phyloP scores from a whole-genome alignment of 2,329 filamentous ascomycete species.

The Falciphora oryzae region DNA sequence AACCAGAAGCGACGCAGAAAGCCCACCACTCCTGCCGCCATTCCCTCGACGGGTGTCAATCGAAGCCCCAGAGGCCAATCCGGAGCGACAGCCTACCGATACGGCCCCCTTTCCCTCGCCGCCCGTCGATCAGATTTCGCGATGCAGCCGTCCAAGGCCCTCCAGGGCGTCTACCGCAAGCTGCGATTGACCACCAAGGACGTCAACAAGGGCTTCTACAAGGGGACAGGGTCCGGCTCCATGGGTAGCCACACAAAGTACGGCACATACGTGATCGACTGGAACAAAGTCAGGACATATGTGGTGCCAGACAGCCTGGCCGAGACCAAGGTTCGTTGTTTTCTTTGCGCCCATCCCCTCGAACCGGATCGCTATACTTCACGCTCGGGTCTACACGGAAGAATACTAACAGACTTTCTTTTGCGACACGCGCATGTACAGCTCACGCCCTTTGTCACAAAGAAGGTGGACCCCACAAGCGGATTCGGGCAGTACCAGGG shows the following conservation, averaged over 20 bases:
- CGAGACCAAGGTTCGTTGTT: constrained; percentile 58
- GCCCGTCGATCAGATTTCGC: constrained; percentile 18
- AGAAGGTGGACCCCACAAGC: constrained; percentile 44
- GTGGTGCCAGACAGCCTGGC: constrained; percentile 66
- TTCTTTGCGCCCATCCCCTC: neutral
- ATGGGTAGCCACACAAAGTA: constrained; percentile 81
- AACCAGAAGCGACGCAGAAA: neutral
- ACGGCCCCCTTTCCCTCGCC: constrained; percentile 1
- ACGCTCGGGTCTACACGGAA: neutral
- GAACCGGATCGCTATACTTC: neutral
- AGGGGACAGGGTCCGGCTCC: constrained; percentile 83
- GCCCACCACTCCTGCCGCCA: neutral
- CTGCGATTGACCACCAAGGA: constrained; percentile 86
- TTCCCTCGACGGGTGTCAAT: neutral
- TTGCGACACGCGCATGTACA: constrained; percentile 26
- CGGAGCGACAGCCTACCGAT: neutral
- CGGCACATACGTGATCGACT: constrained; percentile 81
- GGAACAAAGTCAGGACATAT: constrained; percentile 83
- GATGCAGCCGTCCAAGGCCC: constrained; percentile 63
- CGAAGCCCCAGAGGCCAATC: neutral
- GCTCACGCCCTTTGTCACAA: constrained; percentile 75
- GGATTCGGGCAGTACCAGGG: constrained; percentile 40
- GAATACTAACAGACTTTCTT: neutral
- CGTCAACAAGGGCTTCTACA: constrained; percentile 92
- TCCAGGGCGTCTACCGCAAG: constrained; percentile 66